Conservation (phyloP, 164 flowering plant species). For the Magnolia officinalis region DNA sequence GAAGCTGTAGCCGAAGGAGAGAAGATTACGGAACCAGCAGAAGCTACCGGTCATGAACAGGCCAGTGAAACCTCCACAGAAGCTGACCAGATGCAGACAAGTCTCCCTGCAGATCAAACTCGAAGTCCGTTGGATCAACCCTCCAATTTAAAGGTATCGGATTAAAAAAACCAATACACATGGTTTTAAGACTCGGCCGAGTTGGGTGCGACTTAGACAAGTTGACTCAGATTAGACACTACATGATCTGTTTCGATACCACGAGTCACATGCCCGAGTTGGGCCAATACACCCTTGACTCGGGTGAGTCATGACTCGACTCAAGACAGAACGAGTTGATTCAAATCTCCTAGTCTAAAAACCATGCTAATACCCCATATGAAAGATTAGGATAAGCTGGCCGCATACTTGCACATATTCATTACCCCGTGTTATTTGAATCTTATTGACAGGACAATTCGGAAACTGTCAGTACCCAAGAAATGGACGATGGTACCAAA, state of each 20-base stretch:
- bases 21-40: conserved; percentile 23
- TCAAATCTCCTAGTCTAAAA: neutral
- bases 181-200: too few species aligned
- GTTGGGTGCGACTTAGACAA: too few species aligned
- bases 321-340: neutral
- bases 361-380: neutral
- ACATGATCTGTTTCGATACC: too few species aligned
- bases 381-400: neutral
- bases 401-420: neutral
- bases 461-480: conserved; percentile 29
- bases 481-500: conserved; percentile 28
- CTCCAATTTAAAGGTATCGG: conserved; percentile 39
- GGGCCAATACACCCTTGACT: neutral
- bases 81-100: conserved; percentile 15
- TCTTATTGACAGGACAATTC: conserved; percentile 34
- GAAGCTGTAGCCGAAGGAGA: conserved; percentile 19
- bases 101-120: conserved; percentile 18
- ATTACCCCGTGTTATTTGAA: neutral
- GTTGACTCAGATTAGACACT: too few species aligned
- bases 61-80: conserved; percentile 17
- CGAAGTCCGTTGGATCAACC: conserved; percentile 21
- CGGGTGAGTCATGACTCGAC: neutral
- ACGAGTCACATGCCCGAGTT: too few species aligned
- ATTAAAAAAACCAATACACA: neutral
- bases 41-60: conserved; percentile 12